Evolutionary conservation across 2,329 filamentous ascomycete species (phyloP).

Genomic region (Tolypocladium inflatum): DNA sequence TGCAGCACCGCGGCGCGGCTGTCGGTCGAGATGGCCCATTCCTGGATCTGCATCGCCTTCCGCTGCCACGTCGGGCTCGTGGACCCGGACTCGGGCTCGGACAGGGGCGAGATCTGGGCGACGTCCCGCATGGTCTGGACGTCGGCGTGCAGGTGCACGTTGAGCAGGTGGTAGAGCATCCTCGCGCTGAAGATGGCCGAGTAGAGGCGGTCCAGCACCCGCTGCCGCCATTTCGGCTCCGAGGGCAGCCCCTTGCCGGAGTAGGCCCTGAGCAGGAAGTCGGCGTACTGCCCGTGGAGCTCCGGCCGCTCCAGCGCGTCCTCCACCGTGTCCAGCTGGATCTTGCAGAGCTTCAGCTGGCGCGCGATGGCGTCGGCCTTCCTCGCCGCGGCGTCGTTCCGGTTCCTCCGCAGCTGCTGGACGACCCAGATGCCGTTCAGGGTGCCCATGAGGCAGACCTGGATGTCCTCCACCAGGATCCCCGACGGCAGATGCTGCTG

Average conservation of each 20-base stretch:
- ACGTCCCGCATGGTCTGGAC: slow-evolving; percentile 10
- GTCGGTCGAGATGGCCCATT: slow-evolving; percentile 19
- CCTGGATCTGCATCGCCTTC: slow-evolving; percentile 10
- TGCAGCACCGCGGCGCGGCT: slow-evolving; percentile 23
- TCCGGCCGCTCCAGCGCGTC: slow-evolving; percentile 7
- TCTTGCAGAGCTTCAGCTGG: slow-evolving; percentile 7
- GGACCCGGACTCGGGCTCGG: slow-evolving; percentile 2
- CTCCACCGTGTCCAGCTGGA: slow-evolving; percentile 9
- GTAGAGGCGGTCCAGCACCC: slow-evolving; percentile 17
- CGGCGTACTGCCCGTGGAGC: slow-evolving; percentile 7
- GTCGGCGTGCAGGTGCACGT: slow-evolving; percentile 25
- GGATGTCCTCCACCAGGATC: slow-evolving; percentile 23
- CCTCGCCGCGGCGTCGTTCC: slow-evolving; percentile 3
- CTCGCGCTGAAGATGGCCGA: slow-evolving; percentile 19
- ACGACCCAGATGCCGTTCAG: slow-evolving; percentile 21
- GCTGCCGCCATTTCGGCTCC: slow-evolving; percentile 10
- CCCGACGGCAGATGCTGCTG: slow-evolving; percentile 16
- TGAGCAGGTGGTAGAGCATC: slow-evolving; percentile 27
- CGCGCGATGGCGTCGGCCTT: slow-evolving; percentile 3
- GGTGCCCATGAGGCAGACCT: slow-evolving; percentile 20
- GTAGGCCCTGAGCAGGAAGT: slow-evolving; percentile 16
- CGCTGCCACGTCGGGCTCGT: slow-evolving; percentile 10
- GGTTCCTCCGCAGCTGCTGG: slow-evolving; percentile 13
- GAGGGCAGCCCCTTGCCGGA: slow-evolving; percentile 16
- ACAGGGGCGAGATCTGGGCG: slow-evolving; percentile 1